Evolutionary conservation across 805 yeast genomes (phyloP), one percentile per base, ranked within the genome.

Genomic region (Ogataea degrootiae): DNA sequence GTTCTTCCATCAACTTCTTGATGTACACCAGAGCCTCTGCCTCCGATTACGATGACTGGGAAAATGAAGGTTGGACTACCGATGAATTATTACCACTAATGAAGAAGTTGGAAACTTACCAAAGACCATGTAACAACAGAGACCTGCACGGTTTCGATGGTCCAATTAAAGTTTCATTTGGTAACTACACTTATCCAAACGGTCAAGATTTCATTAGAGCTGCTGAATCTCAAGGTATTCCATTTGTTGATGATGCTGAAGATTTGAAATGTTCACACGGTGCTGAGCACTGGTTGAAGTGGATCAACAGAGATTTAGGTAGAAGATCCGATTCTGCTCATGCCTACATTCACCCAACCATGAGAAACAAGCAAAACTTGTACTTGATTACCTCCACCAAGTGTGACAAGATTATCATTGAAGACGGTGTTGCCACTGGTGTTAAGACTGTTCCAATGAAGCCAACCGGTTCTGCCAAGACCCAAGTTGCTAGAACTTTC

Each of bases 21-120:
- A 60, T 60, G 64, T 60, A 60, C 56, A 60, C 64, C 47, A 60
- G 64, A 60, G 64, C 61, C 42, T 60, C 64, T 37, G 62, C 60
- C 23, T 60, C 64, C n/a, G 64, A 60, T 44, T 60, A 60, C 46
- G 64, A 60, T 48, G 64, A 60, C 53, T 60, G 61, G 59, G 59
- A 58, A 41, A 47, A 55, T 34, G 62, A 58, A 47, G 64, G 64
- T 44, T 60, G 64, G 64, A 49, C 55, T 29, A 60, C 64, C 43
- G 54, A 58, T 40, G 64, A 60, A 42, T 46, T 60, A 48, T 51
- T 58, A 40, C 64, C 64, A 37, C 45, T 60, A 53, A 60, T 60
- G 57, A 60, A 52, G 49, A 60, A 58, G 50, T 45, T 57, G 34
- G 64, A 60, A 48, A 60, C 64, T 21, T 60, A 60, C 49, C 64